Percentiles rank a stretch among this genome's conserved stretches.
These are phyloP conservation scores for Diaporthe citriasiana DNA, from an alignment of 2,329 filamentous ascomycete species.

Conservation along the genomic window DNA sequence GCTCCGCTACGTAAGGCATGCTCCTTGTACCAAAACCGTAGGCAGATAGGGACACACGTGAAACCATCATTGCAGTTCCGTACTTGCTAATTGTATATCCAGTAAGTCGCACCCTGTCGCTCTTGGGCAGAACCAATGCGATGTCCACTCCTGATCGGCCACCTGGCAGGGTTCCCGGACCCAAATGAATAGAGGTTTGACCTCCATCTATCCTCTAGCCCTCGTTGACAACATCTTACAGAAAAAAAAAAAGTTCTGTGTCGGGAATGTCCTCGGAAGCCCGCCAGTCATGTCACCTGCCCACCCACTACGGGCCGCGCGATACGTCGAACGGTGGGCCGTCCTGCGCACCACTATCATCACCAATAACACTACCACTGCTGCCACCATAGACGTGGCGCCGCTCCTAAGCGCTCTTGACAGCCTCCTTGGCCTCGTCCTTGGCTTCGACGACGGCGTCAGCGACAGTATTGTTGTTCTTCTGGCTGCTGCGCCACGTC, in stretches of 20 bases:
- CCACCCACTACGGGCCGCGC: conserved; percentile 20
- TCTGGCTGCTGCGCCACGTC: conserved; percentile 72
- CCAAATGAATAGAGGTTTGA: not conserved
- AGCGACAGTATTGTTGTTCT: conserved; percentile 57
- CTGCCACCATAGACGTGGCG: not conserved
- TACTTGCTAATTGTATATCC: conserved; percentile 29
- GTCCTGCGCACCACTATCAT: not conserved
- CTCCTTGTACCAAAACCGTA: not conserved
- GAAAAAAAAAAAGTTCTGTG: not conserved
- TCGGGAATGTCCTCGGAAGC: not conserved
- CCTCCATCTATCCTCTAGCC: conserved; percentile 28
- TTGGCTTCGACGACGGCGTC: conserved; percentile 54
- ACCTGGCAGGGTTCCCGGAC: not conserved
- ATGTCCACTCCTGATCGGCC: not conserved
- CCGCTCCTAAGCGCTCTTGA: conserved; percentile 47
- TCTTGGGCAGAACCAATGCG: not conserved
- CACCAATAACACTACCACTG: not conserved
- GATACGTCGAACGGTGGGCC: conserved; percentile 11
- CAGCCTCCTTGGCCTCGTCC: conserved; percentile 52
- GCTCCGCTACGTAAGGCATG: not conserved
- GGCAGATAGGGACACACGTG: not conserved
- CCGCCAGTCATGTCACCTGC: conserved; percentile 10
- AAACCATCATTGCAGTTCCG: not conserved
- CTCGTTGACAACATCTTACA: not conserved
- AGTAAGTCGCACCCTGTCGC: not conserved